Conservation (phyloP, 2,329 filamentous ascomycete genomes). For the Nannizziopsis barbatae region DNA sequence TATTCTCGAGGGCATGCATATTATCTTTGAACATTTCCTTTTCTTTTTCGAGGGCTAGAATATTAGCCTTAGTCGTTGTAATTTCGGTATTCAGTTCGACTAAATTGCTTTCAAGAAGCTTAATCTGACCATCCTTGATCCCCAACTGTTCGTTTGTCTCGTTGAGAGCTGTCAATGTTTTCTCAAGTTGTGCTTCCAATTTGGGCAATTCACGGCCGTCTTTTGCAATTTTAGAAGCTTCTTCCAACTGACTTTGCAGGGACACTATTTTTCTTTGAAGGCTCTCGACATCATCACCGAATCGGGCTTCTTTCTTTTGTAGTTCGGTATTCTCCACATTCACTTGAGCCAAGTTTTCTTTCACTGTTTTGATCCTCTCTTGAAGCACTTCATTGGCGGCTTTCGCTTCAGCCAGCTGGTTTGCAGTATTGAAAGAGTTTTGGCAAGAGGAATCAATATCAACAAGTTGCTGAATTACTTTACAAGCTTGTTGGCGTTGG, state of each 20-base stretch:
- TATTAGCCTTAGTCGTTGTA: conserved; percentile 16
- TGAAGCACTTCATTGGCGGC: conserved; percentile 17
- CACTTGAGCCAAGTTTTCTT: conserved; percentile 16
- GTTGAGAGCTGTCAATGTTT: conserved; percentile 15
- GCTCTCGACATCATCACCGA: conserved; percentile 22
- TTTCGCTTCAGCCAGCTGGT: conserved; percentile 19
- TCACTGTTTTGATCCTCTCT: conserved; percentile 16
- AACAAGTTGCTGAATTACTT: conserved; percentile 16
- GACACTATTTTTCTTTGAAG: conserved; percentile 21
- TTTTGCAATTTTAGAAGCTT: conserved; percentile 3
- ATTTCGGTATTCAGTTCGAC: conserved; percentile 15
- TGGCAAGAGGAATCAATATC: neutral
- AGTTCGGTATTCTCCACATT: conserved; percentile 6
- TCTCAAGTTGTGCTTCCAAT: conserved; percentile 22
- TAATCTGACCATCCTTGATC: conserved; percentile 18
- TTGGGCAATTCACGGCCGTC: conserved; percentile 20
- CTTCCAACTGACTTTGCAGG: conserved; percentile 18
- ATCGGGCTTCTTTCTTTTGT: conserved; percentile 17
- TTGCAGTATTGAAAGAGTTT: conserved; percentile 14
- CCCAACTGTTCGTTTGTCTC: conserved; percentile 15
- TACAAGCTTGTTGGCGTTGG: conserved; percentile 12
- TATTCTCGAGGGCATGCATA: conserved; percentile 18
- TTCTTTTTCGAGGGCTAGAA: conserved; percentile 18
- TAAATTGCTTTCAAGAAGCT: conserved; percentile 17
- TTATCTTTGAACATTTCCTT: conserved; percentile 18